A percentile compares a stretch with the other conserved stretches of the same genome.
These are phyloP conservation scores for Neopestalotiopsis clavispora DNA, from an alignment of 2,329 filamentous ascomycete species.

Conservation along the genomic window DNA sequence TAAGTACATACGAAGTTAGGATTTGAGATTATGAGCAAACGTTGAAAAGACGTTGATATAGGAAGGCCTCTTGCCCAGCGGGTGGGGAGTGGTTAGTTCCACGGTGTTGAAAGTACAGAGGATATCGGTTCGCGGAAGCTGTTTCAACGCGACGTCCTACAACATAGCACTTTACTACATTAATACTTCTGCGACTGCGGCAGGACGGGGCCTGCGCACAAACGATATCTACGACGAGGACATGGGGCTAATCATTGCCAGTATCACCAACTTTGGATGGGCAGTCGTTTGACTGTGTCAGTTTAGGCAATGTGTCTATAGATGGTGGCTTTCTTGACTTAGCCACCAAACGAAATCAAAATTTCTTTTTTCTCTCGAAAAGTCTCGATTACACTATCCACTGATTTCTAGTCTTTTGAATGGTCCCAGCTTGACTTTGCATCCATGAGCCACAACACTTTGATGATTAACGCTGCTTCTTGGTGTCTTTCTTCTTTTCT, in stretches of 20 bases:
- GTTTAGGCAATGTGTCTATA: neutral
- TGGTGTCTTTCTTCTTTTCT: slow-evolving; percentile 48
- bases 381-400: neutral
- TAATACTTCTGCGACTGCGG: neutral
- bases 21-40: slow-evolving; percentile 10
- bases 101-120: slow-evolving; percentile 6
- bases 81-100: slow-evolving; percentile 5
- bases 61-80: neutral
- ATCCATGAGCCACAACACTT: too few relatives aligned
- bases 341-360: neutral
- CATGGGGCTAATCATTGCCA: neutral
- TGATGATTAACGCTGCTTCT: slow-evolving; percentile 45
- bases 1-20: slow-evolving; percentile 16
- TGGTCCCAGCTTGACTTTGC: neutral
- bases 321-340: neutral
- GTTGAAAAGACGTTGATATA: slow-evolving; percentile 1
- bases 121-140: neutral
- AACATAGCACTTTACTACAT: slow-evolving; percentile 12
- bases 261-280: neutral
- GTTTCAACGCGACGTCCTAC: slow-evolving; percentile 8
- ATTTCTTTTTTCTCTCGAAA: neutral
- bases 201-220: neutral
- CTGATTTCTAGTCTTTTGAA: neutral
- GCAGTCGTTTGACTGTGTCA: neutral
- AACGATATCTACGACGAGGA: neutral